phyloP scores from a whole-genome alignment of 306 rosid species.

The Trifolium fragiferum region DNA sequence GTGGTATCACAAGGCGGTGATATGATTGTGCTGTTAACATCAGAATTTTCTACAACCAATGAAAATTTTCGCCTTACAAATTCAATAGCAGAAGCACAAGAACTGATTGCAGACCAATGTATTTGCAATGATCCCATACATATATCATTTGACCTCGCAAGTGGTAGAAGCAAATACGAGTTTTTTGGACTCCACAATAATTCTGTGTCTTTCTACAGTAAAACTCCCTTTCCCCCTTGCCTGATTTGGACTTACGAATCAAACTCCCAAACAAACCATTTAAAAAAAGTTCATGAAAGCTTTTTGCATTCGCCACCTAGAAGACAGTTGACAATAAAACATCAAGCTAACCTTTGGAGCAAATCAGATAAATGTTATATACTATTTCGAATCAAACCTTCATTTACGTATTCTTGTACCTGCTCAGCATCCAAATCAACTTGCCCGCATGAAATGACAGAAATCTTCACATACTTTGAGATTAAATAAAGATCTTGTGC shows the following conservation, averaged over 20 bases:
- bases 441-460: slow-evolving; percentile 71
- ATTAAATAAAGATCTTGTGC: slow-evolving; percentile 70
- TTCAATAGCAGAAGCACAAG: slow-evolving; percentile 66
- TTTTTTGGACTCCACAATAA: slow-evolving; percentile 62
- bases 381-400: slow-evolving; percentile 11
- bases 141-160: slow-evolving; percentile 48
- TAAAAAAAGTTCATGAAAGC: slow-evolving; percentile 86
- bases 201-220: slow-evolving; percentile 60
- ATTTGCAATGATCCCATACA: slow-evolving; percentile 54
- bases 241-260: slow-evolving; percentile 50
- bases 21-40: slow-evolving; percentile 32
- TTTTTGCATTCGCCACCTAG: slow-evolving; percentile 74
- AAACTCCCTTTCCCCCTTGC: slow-evolving; percentile 52
- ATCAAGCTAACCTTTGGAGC: slow-evolving; percentile 39
- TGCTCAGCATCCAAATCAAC: slow-evolving; percentile 71
- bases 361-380: slow-evolving; percentile 31
- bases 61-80: slow-evolving; percentile 53
- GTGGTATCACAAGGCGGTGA: slow-evolving; percentile 41
- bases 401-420: slow-evolving; percentile 51
- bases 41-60: slow-evolving; percentile 43
- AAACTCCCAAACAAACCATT: slow-evolving; percentile 87
- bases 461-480: slow-evolving; percentile 73
- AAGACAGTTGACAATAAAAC: slow-evolving; percentile 38
- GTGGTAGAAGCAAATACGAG: slow-evolving; percentile 82
- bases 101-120: slow-evolving; percentile 74